Conservation (phyloP, 495 filamentous ascomycete species). For the Penicillium taxi region DNA sequence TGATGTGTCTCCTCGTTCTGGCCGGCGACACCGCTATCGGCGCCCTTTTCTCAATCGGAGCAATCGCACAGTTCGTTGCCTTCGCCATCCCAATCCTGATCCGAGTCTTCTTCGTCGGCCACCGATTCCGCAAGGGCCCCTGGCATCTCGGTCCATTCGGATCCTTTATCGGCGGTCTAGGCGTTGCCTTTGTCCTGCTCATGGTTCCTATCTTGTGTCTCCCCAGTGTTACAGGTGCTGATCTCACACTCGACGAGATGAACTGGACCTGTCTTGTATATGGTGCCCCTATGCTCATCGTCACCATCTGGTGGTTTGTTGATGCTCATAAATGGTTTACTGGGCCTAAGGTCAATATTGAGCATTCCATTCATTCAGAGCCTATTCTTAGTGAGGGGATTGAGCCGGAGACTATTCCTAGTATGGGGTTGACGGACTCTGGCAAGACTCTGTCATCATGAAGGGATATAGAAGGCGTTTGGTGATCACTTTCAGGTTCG, state of each 20-base stretch:
- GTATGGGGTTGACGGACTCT: slow-evolving; percentile 52
- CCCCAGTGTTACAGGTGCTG: slow-evolving; percentile 48
- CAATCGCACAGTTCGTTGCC: slow-evolving; percentile 65
- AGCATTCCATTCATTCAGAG: slow-evolving; percentile 32
- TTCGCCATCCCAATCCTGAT: slow-evolving; percentile 72
- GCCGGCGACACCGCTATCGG: slow-evolving; percentile 59
- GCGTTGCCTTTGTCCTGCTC: slow-evolving; percentile 55
- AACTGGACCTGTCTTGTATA: slow-evolving; percentile 75
- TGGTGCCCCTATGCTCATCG: slow-evolving; percentile 56
- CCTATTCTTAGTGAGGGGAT: slow-evolving; percentile 16
- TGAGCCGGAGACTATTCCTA: slow-evolving; percentile 10
- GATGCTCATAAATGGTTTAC: slow-evolving; percentile 70
- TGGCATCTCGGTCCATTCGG: slow-evolving; percentile 65
- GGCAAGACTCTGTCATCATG: background rate
- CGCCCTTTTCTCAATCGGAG: slow-evolving; percentile 70
- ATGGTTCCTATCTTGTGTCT: slow-evolving; percentile 74
- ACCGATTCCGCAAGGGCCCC: slow-evolving; percentile 61
- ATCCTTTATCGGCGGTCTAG: slow-evolving; percentile 51
- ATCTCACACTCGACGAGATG: slow-evolving; percentile 55
- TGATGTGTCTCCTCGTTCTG: slow-evolving; percentile 61
- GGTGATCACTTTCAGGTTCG: too few relatives aligned
- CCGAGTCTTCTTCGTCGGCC: slow-evolving; percentile 63
- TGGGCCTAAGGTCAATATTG: slow-evolving; percentile 56
- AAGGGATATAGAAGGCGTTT: background rate
- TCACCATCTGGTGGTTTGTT: slow-evolving; percentile 63